A percentile compares a stretch with the other conserved stretches of the same genome.
Conservation (phyloP, 805 yeast genomes). For the Nakazawaea ishiwadae region DNA sequence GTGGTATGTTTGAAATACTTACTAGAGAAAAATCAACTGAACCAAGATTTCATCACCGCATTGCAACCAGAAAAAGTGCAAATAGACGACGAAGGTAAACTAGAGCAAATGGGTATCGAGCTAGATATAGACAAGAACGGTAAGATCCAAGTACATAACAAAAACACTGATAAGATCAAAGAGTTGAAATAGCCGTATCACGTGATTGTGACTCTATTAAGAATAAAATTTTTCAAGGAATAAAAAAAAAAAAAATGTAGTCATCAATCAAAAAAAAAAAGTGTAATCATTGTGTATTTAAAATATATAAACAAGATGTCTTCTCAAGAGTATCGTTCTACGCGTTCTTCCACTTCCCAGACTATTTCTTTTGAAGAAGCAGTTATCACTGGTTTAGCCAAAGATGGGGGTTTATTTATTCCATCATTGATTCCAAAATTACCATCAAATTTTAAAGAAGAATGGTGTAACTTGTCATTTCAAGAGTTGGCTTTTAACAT, state of each 20-base stretch:
- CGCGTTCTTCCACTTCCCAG: slow-evolving; percentile 56
- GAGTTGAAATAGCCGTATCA: slow-evolving; percentile 8
- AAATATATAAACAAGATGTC: too few species aligned
- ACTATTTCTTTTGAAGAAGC: slow-evolving; percentile 72
- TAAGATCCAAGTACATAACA: slow-evolving; percentile 48
- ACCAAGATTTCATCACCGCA: slow-evolving; percentile 71
- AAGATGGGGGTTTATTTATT: slow-evolving; percentile 93
- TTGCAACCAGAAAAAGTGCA: slow-evolving; percentile 72
- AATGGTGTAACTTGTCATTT: slow-evolving; percentile 75
- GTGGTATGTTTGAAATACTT: slow-evolving; percentile 73
- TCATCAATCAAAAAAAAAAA: neutral
- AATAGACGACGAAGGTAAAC: slow-evolving; percentile 49
- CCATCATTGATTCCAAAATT: slow-evolving; percentile 79
- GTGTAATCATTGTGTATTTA: too few species aligned
- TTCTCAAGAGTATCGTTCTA: slow-evolving; percentile 71
- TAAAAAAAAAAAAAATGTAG: neutral
- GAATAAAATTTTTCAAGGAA: too few species aligned
- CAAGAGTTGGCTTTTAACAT: slow-evolving; percentile 85
- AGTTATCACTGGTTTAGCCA: slow-evolving; percentile 86
- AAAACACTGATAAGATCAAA: slow-evolving; percentile 12
- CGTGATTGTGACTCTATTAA: too few species aligned
- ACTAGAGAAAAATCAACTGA: slow-evolving; percentile 55
- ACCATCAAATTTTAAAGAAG: slow-evolving; percentile 43
- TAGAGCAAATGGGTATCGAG: slow-evolving; percentile 70
- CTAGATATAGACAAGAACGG: slow-evolving; percentile 67